These are phyloP conservation scores for Globisporangium barbulae DNA, from an alignment of 352 stramenopile genomes.

Conservation along the genomic window DNA sequence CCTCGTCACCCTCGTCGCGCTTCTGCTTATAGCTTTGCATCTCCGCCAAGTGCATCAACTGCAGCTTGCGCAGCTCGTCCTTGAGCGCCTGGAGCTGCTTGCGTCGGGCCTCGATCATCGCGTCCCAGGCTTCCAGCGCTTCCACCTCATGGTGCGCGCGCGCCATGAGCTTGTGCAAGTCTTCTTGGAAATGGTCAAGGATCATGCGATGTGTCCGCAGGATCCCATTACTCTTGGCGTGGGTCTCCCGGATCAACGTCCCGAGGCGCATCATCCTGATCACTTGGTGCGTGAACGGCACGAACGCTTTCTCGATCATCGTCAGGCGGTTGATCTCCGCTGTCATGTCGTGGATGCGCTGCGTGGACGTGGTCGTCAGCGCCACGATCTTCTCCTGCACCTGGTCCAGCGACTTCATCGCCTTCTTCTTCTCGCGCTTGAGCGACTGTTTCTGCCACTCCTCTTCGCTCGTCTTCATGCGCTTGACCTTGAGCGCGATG, in stretches of 20 bases:
- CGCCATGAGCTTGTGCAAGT: slow-evolving; percentile 49
- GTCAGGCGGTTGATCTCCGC: slow-evolving; percentile 59
- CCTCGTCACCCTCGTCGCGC: slow-evolving; percentile 60
- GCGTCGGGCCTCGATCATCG: slow-evolving; percentile 52
- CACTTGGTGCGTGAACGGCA: slow-evolving; percentile 76
- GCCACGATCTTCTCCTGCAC: slow-evolving; percentile 46
- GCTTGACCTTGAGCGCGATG: slow-evolving; percentile 69
- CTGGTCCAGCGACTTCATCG: slow-evolving; percentile 51
- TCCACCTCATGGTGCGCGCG: slow-evolving; percentile 53
- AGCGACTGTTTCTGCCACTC: slow-evolving; percentile 83
- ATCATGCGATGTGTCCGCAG: slow-evolving; percentile 40
- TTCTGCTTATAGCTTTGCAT: slow-evolving; percentile 56
- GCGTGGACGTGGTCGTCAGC: slow-evolving; percentile 43
- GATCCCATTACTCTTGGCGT: slow-evolving; percentile 38
- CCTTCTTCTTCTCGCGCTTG: slow-evolving; percentile 81
- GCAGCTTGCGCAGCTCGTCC: slow-evolving; percentile 49
- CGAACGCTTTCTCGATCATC: slow-evolving; percentile 64
- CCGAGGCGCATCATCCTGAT: slow-evolving; percentile 44
- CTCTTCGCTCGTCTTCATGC: slow-evolving; percentile 71
- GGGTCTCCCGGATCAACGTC: slow-evolving; percentile 34
- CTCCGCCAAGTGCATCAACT: slow-evolving; percentile 61
- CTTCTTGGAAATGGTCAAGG: slow-evolving; percentile 51
- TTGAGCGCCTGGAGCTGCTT: slow-evolving; percentile 61
- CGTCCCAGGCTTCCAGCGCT: slow-evolving; percentile 59
- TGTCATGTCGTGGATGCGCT: slow-evolving; percentile 60